Conservation (phyloP, 129 eudicot genomes). For the Saussurea involucrata region DNA sequence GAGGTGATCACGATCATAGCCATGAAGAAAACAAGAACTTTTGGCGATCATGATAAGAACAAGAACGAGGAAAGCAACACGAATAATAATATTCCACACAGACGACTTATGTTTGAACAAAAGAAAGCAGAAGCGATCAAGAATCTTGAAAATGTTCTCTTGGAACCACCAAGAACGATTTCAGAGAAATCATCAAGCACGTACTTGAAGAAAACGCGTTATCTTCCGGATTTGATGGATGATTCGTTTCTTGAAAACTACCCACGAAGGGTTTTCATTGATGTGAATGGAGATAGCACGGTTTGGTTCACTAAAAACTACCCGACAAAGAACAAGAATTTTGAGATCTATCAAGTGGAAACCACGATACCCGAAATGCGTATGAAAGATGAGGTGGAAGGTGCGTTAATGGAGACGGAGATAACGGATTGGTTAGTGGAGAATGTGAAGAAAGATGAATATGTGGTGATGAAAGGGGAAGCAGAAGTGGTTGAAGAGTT, state of each 20-base stretch:
- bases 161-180: slow-evolving; percentile 60
- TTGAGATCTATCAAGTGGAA: slow-evolving; percentile 48
- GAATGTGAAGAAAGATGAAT: slow-evolving; percentile 59
- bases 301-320: slow-evolving; percentile 64
- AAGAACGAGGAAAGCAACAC: neutral
- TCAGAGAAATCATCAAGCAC: slow-evolving; percentile 44
- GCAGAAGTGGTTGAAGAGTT: slow-evolving; percentile 66
- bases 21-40: slow-evolving; percentile 26
- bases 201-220: slow-evolving; percentile 23
- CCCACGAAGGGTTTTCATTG: slow-evolving; percentile 61
- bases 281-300: slow-evolving; percentile 37
- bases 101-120: slow-evolving; percentile 26
- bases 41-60: neutral
- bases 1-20: slow-evolving; percentile 30
- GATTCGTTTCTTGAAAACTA: slow-evolving; percentile 52
- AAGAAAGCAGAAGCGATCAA: slow-evolving; percentile 44
- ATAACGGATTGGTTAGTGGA: slow-evolving; percentile 58
- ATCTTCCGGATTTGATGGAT: slow-evolving; percentile 52
- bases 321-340: slow-evolving; percentile 53
- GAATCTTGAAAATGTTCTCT: slow-evolving; percentile 53
- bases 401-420: slow-evolving; percentile 22
- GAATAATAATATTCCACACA: neutral
- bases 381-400: neutral
- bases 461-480: slow-evolving; percentile 80
- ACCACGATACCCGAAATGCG: slow-evolving; percentile 21